A percentile compares a stretch with the other conserved stretches of the same genome.
These are phyloP conservation scores for Eragrostis tef DNA, from an alignment of 202 grass and related monocot species.

Conservation along the genomic window DNA sequence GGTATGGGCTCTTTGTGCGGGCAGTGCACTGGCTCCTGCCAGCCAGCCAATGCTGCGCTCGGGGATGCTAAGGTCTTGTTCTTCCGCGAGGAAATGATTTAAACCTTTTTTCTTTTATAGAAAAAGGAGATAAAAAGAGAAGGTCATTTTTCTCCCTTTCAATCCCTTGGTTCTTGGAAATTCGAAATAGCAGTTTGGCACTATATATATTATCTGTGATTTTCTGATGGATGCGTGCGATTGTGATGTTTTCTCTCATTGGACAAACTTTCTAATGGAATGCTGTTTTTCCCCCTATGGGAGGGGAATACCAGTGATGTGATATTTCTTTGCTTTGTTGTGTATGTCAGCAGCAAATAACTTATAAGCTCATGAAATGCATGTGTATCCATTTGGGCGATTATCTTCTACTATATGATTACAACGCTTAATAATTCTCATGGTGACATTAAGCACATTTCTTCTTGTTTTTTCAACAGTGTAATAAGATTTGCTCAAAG, in stretches of 20 bases:
- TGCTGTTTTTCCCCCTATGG: too few relatives aligned
- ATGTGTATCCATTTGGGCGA: not conserved
- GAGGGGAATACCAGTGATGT: too few relatives aligned
- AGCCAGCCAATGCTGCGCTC: constrained; percentile 44
- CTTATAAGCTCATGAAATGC: not conserved
- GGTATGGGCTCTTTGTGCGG: constrained; percentile 28
- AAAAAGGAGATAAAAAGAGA: not conserved
- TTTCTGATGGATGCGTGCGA: not conserved
- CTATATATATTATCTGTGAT: not conserved
- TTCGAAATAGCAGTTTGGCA: not conserved
- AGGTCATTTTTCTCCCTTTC: not conserved
- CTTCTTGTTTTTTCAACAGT: not conserved
- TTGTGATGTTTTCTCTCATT: constrained; percentile 25
- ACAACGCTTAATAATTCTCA: too few relatives aligned
- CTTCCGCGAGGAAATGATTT: not conserved
- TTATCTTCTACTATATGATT: not conserved
- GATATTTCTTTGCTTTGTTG: too few relatives aligned
- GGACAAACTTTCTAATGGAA: too few relatives aligned
- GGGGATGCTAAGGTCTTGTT: constrained; percentile 64
- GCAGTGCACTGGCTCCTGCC: not conserved
- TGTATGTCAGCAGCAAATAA: too few relatives aligned
- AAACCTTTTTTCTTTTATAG: not conserved
- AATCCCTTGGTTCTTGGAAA: not conserved
- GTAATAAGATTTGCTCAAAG: too few relatives aligned
- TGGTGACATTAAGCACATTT: not conserved